phyloP scores from a whole-genome alignment of 345 rosid genomes.

The Pistacia integerrima region DNA sequence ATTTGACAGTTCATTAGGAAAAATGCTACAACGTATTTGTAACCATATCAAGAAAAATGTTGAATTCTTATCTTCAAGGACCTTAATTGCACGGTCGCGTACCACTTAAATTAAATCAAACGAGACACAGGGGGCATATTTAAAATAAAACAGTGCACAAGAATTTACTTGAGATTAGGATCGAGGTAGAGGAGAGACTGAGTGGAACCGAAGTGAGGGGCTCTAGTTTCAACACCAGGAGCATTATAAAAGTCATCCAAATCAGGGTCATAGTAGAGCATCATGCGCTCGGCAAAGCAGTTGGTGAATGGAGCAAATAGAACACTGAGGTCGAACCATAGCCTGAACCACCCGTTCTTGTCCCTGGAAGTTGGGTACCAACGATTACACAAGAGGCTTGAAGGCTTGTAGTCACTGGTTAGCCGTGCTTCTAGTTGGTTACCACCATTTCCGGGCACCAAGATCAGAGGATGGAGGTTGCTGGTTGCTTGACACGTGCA shows the following conservation, averaged over 20 bases:
- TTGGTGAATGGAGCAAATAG: slow-evolving; percentile 62
- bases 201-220: slow-evolving; percentile 67
- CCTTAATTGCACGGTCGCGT: too few relatives aligned
- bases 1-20: too few relatives aligned
- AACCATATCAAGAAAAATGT: too few relatives aligned
- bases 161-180: slow-evolving; percentile 68
- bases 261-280: slow-evolving; percentile 54
- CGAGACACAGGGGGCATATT: too few relatives aligned
- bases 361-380: slow-evolving; percentile 52
- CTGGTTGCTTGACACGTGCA: slow-evolving; percentile 36
- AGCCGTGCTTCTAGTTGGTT: slow-evolving; percentile 83
- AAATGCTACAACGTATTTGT: too few relatives aligned
- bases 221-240: slow-evolving; percentile 76
- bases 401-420: slow-evolving; percentile 56
- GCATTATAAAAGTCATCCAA: slow-evolving; percentile 75
- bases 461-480: slow-evolving; percentile 62
- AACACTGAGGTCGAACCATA: slow-evolving; percentile 80
- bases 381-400: slow-evolving; percentile 52
- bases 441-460: slow-evolving; percentile 88
- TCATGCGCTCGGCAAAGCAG: slow-evolving; percentile 80
- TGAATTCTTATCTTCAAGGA: too few relatives aligned
- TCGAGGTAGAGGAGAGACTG: slow-evolving; percentile 66
- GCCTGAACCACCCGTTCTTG: slow-evolving; percentile 77
- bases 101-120: too few relatives aligned
- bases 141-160: neutral